Conservation (phyloP, 352 stramenopile genomes). For the Pythium aristosporum region DNA sequence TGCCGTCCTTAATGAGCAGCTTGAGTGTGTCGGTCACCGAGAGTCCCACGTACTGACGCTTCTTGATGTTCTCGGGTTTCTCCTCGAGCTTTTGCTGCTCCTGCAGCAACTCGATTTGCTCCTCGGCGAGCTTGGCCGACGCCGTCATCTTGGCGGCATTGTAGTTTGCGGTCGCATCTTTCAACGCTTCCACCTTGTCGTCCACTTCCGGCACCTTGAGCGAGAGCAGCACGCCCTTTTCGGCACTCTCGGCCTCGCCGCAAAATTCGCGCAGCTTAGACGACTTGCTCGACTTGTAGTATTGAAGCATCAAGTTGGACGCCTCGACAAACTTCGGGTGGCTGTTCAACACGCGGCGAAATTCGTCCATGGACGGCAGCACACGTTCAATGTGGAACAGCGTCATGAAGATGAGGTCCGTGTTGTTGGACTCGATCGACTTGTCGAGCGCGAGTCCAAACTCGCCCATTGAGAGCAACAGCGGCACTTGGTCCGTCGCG, state of each 20-base stretch:
- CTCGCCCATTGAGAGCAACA: conserved; percentile 90
- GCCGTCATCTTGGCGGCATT: conserved; percentile 65
- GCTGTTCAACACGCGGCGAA: conserved; percentile 70
- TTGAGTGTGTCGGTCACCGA: conserved; percentile 89
- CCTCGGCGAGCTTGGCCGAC: conserved; percentile 72
- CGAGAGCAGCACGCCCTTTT: conserved; percentile 74
- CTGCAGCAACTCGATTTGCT: conserved; percentile 87
- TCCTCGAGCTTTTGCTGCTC: conserved; percentile 84
- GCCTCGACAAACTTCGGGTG: conserved; percentile 73
- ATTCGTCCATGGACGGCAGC: conserved; percentile 78
- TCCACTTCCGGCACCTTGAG: conserved; percentile 65
- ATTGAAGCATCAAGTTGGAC: conserved; percentile 72
- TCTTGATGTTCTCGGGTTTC: conserved; percentile 79
- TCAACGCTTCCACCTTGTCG: conserved; percentile 61
- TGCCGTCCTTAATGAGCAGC: conserved; percentile 69
- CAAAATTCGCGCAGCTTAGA: conserved; percentile 56
- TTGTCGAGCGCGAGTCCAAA: conserved; percentile 90
- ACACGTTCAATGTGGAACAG: conserved; percentile 86
- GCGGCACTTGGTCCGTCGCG: conserved; percentile 84
- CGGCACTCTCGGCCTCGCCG: conserved; percentile 59
- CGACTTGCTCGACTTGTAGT: conserved; percentile 77
- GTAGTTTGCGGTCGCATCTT: conserved; percentile 66
- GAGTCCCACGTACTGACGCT: conserved; percentile 74
- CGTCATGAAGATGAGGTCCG: conserved; percentile 88
- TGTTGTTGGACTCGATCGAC: conserved; percentile 87